Percentiles rank a stretch among this genome's conserved stretches.
Conservation (phyloP, 176 grass and related monocot species). For the Carex kokanica region DNA sequence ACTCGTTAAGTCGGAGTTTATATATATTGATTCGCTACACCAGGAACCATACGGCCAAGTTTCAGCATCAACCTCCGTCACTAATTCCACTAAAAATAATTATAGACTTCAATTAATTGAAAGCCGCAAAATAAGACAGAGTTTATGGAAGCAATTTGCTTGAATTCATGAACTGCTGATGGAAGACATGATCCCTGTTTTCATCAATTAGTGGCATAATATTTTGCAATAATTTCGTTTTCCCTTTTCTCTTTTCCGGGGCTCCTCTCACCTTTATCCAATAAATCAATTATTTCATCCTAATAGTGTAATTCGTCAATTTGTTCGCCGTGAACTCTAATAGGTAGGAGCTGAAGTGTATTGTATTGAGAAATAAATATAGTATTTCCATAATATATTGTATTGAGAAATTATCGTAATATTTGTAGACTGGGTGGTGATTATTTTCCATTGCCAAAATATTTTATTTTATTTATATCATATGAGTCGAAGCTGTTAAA, state of each 20-base stretch:
- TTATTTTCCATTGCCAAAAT: too few species aligned
- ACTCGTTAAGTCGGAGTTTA: not conserved
- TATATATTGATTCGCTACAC: not conserved
- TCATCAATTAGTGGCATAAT: not conserved
- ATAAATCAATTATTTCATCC: not conserved
- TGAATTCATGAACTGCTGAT: not conserved
- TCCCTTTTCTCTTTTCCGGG: not conserved
- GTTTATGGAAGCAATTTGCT: not conserved
- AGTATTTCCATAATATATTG: too few species aligned
- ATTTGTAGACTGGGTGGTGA: too few species aligned
- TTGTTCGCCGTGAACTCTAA: not conserved
- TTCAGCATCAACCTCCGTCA: not conserved
- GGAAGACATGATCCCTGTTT: slow-evolving; percentile 22
- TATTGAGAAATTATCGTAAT: too few species aligned
- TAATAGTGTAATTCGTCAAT: not conserved
- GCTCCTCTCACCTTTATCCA: not conserved
- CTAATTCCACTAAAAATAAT: not conserved
- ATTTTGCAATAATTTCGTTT: not conserved
- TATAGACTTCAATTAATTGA: not conserved
- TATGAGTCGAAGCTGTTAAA: too few species aligned
- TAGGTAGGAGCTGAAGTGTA: not conserved
- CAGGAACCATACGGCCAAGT: not conserved
- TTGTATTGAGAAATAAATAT: too few species aligned
- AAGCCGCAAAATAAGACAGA: slow-evolving; percentile 20
- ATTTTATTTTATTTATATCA: too few species aligned